Conservation (phyloP, 805 yeast species). For the Suhomyces emberorum region DNA sequence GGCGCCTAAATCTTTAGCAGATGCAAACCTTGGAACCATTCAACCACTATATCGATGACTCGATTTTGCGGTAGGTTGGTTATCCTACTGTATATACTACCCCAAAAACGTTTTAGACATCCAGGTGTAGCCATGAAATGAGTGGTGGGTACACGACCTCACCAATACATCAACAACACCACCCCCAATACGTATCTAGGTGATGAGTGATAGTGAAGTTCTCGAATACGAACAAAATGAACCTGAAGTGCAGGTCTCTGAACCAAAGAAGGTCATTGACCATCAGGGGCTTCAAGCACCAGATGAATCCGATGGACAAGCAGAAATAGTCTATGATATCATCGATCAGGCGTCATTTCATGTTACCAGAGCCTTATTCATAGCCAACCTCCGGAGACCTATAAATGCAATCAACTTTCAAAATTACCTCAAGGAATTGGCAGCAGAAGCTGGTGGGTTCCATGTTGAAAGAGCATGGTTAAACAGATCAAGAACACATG, state of each 20-base stretch:
- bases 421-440: slow-evolving; percentile 28
- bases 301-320: slow-evolving; percentile 4
- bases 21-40: too few relatives aligned
- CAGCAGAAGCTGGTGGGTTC: slow-evolving; percentile 19
- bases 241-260: not conserved
- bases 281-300: slow-evolving; percentile 17
- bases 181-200: not conserved
- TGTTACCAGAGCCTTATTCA: slow-evolving; percentile 41
- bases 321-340: slow-evolving; percentile 28
- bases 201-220: slow-evolving; percentile 15
- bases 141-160: too few relatives aligned
- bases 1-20: too few relatives aligned
- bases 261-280: slow-evolving; percentile 9
- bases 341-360: slow-evolving; percentile 29
- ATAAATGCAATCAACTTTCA: slow-evolving; percentile 39
- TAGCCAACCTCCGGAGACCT: slow-evolving; percentile 42
- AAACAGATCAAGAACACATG: slow-evolving; percentile 39
- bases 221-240: slow-evolving; percentile 11
- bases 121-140: too few relatives aligned
- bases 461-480: slow-evolving; percentile 45
- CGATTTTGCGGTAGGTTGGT: too few relatives aligned
- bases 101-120: too few relatives aligned
- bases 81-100: too few relatives aligned
- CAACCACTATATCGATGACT: too few relatives aligned
- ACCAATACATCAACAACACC: too few relatives aligned